Evolutionary conservation across 1,284 basidiomycete genomes (phyloP).

Genomic region (Porogramme epimiltina): DNA sequence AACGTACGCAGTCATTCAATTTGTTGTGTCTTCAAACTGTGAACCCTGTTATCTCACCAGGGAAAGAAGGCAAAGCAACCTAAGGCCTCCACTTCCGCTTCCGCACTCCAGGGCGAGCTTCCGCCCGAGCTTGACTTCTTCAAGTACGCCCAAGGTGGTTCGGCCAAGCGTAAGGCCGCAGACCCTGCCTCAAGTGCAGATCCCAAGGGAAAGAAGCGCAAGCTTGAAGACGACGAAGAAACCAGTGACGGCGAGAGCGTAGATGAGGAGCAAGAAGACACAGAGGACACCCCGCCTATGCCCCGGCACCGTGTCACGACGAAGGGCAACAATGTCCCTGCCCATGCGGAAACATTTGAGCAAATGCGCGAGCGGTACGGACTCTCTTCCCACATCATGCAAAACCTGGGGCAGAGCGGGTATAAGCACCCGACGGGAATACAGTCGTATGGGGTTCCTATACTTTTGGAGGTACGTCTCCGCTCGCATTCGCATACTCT

Average conservation of each 20-base stretch:
- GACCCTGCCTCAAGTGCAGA: conserved; percentile 18
- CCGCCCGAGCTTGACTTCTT: conserved; percentile 88
- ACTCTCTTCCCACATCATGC: conserved; percentile 51
- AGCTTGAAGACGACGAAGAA: conserved; percentile 28
- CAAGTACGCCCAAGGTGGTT: conserved; percentile 66
- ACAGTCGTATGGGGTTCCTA: conserved; percentile 74
- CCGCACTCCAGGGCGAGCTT: conserved; percentile 47
- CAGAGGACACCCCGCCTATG: conserved; percentile 33
- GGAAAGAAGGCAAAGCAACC: conserved; percentile 24
- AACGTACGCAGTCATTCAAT: conserved; percentile 43
- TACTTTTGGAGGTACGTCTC: conserved; percentile 62
- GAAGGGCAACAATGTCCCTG: conserved; percentile 70
- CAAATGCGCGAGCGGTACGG: conserved; percentile 57
- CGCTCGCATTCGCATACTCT: neutral
- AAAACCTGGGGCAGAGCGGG: conserved; percentile 61
- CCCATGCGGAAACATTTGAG: conserved; percentile 58
- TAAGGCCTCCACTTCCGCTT: conserved; percentile 23
- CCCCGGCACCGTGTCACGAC: conserved; percentile 63
- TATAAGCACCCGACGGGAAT: conserved; percentile 72
- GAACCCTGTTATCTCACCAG: conserved; percentile 1
- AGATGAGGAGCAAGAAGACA: conserved; percentile 28
- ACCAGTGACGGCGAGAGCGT: conserved; percentile 27
- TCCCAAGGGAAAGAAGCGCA: conserved; percentile 40
- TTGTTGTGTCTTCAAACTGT: neutral
- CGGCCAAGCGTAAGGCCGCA: conserved; percentile 41